These are phyloP conservation scores for Cytospora leucostoma DNA, from an alignment of 2,329 filamentous ascomycete species.

Conservation along the genomic window DNA sequence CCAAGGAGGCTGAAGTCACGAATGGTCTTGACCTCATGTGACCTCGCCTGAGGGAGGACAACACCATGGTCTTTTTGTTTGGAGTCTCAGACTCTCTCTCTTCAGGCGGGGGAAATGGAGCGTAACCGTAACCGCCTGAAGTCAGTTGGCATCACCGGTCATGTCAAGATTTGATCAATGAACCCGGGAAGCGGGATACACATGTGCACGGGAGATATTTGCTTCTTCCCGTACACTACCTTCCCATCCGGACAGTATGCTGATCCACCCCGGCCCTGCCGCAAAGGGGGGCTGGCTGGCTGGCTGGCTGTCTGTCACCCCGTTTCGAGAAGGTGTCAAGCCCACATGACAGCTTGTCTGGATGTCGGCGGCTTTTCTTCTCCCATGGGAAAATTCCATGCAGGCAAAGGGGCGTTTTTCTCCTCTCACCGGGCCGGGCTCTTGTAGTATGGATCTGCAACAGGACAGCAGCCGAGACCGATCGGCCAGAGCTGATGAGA, in stretches of 20 bases:
- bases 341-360: not conserved
- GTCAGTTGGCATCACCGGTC: constrained; percentile 9
- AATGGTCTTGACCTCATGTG: constrained; percentile 8
- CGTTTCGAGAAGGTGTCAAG: not conserved
- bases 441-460: not conserved
- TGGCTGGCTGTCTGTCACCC: too few species aligned
- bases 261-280: too few species aligned
- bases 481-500: constrained; percentile 2
- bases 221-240: too few species aligned
- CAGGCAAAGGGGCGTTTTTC: constrained; percentile 1
- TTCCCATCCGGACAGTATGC: too few species aligned
- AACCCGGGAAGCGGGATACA: too few species aligned
- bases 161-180: not conserved
- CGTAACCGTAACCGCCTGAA: not conserved
- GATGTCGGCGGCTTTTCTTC: not conserved
- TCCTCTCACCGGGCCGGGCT: not conserved
- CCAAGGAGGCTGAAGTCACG: constrained; percentile 23
- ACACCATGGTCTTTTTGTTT: not conserved
- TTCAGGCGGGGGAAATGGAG: not conserved
- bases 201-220: too few species aligned
- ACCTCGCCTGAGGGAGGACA: constrained; percentile 13
- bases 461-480: not conserved
- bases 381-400: too few species aligned
- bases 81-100: constrained; percentile 12
- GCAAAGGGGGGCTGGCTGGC: too few species aligned